Base-by-base conservation (phyloP, 768 basidiomycete species). In the Suillus americanus region DNA sequence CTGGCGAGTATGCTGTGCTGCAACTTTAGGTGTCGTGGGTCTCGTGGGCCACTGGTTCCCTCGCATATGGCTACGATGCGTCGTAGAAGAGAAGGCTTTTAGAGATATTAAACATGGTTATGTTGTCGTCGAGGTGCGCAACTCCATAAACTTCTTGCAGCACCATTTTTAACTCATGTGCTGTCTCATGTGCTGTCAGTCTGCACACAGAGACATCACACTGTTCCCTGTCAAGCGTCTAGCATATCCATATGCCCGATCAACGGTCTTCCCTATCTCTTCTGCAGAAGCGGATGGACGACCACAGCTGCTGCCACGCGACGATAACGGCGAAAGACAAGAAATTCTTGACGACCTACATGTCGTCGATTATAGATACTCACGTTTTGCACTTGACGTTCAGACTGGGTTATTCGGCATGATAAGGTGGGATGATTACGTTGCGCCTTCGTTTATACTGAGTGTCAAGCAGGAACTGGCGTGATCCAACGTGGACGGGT, bases 11-110 rank as follows among this genome's bases (percentile, higher is more conserved):
- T 84, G 85, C 6, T 93, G 92, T 70, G 67, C 92, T 7, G 59
- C 90, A 9, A 86, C 88, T 2, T 77, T 89, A 13, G 97, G 97
- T 5, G 74, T 86, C 5, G 79, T 98, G 25, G 89, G 84, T 13
- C 82, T 99, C 20, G 76, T 96, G 10, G 96, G 95, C 4, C 89
- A 95, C 71, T 99, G 97, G 97, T 88, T 97, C 68, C 97, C 97
- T 63, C 85, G 83, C 6, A 68, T 95, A 33, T 98, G 97, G 97
- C 85, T 99, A 60, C 86, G 86, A 35, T 96, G 90, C 85, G 91
- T 92, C 25, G 87, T 94, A 2, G 82, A 79, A 53, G 93, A 96
- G 75, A 92, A 86, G 61, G 90, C 91, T 25, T 99, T 99, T 71
- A 86, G 86, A 56, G 79, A 92, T 63, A 80, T 87, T 10, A 75